These are phyloP conservation scores for Backusella westeae DNA, from an alignment of 192 early-diverging fungal species.

Conservation along the genomic window DNA sequence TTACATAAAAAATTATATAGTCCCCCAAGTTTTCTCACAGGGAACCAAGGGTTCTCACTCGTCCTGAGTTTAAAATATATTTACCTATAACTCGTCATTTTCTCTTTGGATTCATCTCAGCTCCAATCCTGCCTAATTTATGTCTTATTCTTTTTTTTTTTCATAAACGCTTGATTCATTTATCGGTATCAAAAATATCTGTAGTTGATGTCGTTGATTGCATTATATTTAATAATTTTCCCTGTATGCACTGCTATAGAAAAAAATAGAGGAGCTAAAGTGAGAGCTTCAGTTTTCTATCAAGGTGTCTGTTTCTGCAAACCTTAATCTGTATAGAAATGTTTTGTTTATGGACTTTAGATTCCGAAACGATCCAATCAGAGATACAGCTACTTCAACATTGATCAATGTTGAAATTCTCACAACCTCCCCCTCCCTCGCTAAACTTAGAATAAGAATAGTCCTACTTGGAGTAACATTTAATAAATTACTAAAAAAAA, in stretches of 20 bases:
- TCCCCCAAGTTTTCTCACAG: slow-evolving; percentile 5
- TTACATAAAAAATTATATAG: slow-evolving; percentile 5
- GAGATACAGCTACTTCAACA: neutral
- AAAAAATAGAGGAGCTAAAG: neutral
- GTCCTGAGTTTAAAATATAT: neutral
- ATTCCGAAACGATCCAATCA: neutral
- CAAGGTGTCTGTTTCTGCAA: neutral
- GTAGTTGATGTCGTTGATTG: neutral
- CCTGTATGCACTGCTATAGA: neutral
- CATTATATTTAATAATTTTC: neutral
- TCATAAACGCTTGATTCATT: neutral
- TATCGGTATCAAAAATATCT: neutral
- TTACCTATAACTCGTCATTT: neutral
- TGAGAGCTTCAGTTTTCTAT: neutral
- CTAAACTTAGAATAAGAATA: neutral
- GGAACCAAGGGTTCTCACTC: neutral
- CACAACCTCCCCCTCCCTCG: neutral
- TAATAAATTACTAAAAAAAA: neutral
- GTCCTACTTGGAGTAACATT: neutral
- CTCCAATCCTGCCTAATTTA: neutral
- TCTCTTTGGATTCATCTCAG: neutral
- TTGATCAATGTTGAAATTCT: neutral
- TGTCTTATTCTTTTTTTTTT: neutral
- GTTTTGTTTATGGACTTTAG: neutral
- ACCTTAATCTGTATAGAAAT: neutral